Evolutionary conservation across 805 yeast species (phyloP), one percentile per base, ranked within the genome.

Genomic region (Lachancea quebecensis): DNA sequence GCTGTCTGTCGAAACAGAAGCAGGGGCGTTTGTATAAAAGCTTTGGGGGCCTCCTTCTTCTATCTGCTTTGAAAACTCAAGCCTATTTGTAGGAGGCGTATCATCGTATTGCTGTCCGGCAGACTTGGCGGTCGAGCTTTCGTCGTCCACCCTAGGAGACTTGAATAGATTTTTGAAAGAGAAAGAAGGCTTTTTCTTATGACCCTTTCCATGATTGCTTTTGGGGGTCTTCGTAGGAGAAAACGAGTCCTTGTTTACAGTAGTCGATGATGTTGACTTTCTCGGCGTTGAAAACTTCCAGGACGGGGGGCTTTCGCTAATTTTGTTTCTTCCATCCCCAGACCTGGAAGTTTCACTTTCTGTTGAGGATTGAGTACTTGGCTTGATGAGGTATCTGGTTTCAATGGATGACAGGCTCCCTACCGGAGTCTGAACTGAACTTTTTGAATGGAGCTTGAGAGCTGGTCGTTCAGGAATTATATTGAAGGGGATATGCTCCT

Each of bases 91-190:
- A 9, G 38, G 9, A 6, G 43, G 43, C 5, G 43, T 33, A n/a
- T 39, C 18, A 17, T 30, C 47, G 8, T 10, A 17, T 8, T 40
- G 21, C n/a, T 35, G 16, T 7, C 12, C 25, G 11, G 28, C 12
- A 8, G 18, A 5, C 12, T 27, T 29, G 9, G 12, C 35, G 10
- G 46, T 35, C 28, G 38, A 21, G 25, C 16, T 38, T 14, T 25
- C 25, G 4, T 15, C 28, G 9, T 28, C 36, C 15, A 44, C 34
- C 39, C 56, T 62, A 8, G 66, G 64, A 2, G 64, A 58, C 44
- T 51, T 59, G 48, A 64, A 64, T 16, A 64, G 40, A 35, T 53
- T 61, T 40, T 57, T 64, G 18, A 64, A 43, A 2, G 65, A 61
- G 25, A 54, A 56, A 18, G 65, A 54, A 1, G 62, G 53, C 3